Evolutionary conservation across 192 early-diverging fungal species (phyloP).

Genomic region (Podochytrium sp.): DNA sequence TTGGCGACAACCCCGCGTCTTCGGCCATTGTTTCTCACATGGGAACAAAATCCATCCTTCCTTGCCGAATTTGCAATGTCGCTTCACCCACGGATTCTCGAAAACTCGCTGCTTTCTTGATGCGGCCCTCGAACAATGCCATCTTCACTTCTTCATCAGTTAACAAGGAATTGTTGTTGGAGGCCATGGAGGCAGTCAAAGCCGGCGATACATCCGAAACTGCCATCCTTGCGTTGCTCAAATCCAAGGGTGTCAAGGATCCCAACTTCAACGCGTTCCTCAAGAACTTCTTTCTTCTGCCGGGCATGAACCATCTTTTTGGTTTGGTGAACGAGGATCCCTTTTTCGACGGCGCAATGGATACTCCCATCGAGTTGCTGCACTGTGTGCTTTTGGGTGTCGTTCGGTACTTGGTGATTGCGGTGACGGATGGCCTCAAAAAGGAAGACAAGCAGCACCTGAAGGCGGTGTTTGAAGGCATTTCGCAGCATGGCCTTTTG

Average conservation of each 20-base stretch:
- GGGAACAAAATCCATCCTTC: neutral
- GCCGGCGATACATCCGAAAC: neutral
- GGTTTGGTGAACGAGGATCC: neutral
- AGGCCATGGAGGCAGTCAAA: neutral
- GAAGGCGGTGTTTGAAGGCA: neutral
- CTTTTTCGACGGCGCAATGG: neutral
- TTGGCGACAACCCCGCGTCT: slow-evolving; percentile 9
- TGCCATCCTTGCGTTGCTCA: neutral
- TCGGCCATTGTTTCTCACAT: neutral
- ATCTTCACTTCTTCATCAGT: neutral
- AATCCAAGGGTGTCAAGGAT: slow-evolving; percentile 3
- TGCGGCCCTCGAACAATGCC: neutral
- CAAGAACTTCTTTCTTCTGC: neutral
- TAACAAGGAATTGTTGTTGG: neutral
- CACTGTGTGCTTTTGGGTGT: neutral
- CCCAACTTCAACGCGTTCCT: neutral
- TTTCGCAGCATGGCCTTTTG: neutral
- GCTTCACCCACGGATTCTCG: neutral
- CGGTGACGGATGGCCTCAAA: neutral
- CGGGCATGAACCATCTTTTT: neutral
- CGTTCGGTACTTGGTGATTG: neutral
- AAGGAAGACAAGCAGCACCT: neutral
- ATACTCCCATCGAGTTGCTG: slow-evolving; percentile 5
- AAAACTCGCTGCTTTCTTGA: neutral
- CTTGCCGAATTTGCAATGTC: slow-evolving; percentile 7